Base-by-base conservation (phyloP, 352 stramenopile genomes). In the Elongisporangium prolatum region DNA sequence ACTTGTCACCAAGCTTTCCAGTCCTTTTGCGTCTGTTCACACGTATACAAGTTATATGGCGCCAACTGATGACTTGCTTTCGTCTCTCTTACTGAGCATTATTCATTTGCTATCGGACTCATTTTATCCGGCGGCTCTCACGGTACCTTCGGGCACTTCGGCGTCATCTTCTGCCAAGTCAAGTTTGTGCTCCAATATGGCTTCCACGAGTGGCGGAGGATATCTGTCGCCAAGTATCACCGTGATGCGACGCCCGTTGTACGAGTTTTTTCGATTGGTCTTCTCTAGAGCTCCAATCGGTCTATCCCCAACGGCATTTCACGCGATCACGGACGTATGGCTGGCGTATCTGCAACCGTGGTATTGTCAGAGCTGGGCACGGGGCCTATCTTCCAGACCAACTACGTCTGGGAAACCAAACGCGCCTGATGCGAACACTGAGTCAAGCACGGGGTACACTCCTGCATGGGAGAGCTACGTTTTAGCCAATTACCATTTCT, bases 401-500 rank as follows among this genome's bases (percentile, higher is more conserved):
- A 13, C 34, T 17, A 4, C 11, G 34, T 44, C 21, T 50, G 18
- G 24, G 51, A 80, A 21, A 68, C 58, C 9, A 77, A 74, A n/a
- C 24, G 53, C 18, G 1, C 48, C 63, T n/a, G 49, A 22, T 9
- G 49, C 59, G 1, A 53, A 52, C 6, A 17, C 47, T 22, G 48
- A 71, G 11, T 52, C 55, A 50, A 57, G 57, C 1, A 21, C 50
- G 5, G 69, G 59, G 47, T 95, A 91, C 62, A 77, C 81, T 9
- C 51, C 75, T 0, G 72, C 57, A 14, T 95, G 84, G 80, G 79
- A 89, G 60, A 87, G 75, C 24, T 95, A 85, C 54, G 83, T 95
- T 18, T 61, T 95, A 44, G 86, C 86, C 54, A 95, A 95, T 67
- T 93, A 93, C 57, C 84, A 94, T 59, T 95, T 94, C 55, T 95